These are phyloP conservation scores for Polytolypa hystricis DNA, from an alignment of 2,329 filamentous ascomycete species.

Conservation along the genomic window DNA sequence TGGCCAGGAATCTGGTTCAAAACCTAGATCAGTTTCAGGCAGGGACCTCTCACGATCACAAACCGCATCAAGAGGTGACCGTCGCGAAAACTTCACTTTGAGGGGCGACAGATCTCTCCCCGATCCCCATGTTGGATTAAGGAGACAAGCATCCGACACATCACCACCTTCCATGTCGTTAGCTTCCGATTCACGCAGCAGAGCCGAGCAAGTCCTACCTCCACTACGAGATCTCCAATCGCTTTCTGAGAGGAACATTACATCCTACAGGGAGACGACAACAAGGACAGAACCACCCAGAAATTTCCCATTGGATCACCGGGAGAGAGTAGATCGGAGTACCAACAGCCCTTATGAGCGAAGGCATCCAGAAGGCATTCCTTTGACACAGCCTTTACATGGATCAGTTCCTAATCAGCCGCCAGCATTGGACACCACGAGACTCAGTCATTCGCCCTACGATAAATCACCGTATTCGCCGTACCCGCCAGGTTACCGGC, in stretches of 20 bases:
- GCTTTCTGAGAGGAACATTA: conserved; percentile 20
- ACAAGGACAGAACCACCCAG: background rate
- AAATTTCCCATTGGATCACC: background rate
- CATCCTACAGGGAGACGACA: conserved; percentile 16
- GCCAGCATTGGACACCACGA: conserved; percentile 11
- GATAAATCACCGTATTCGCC: conserved; percentile 15
- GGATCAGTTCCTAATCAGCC: conserved; percentile 14
- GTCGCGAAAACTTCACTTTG: conserved; percentile 16
- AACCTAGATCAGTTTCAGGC: conserved; percentile 20
- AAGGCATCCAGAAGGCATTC: no score
- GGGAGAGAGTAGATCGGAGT: background rate
- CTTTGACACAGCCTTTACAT: conserved; percentile 17
- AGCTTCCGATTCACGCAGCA: conserved; percentile 11
- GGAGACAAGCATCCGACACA: conserved; percentile 5
- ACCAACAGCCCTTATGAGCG: no score
- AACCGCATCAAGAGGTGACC: conserved; percentile 15
- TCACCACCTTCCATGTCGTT: background rate
- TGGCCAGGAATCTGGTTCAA: conserved; percentile 20
- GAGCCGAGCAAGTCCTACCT: conserved; percentile 24
- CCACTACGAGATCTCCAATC: conserved; percentile 27
- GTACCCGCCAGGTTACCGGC: conserved; percentile 18
- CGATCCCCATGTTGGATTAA: background rate
- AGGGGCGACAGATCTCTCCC: background rate
- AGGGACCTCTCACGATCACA: conserved; percentile 13
- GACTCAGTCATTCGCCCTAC: conserved; percentile 21